Evolutionary conservation across 2,329 filamentous ascomycete species (phyloP).

Genomic region (Aspergillus calidoustus): DNA sequence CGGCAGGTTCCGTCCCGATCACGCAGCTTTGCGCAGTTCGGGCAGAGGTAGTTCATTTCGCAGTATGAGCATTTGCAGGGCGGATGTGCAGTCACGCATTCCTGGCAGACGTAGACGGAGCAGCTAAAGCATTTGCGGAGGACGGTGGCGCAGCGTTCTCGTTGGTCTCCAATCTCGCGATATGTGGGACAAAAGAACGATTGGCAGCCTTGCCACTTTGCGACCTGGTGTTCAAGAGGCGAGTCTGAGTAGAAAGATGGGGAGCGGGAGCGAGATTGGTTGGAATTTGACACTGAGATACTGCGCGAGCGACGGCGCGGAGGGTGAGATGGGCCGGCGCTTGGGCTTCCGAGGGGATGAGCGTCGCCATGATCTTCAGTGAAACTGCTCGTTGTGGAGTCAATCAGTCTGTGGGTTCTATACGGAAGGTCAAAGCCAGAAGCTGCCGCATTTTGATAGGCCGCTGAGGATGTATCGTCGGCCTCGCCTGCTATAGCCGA

Average conservation of each 20-base stretch:
- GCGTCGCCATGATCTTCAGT: conserved; percentile 36
- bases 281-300: conserved; percentile 45
- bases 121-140: conserved; percentile 52
- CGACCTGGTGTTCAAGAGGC: conserved; percentile 34
- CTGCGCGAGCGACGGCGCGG: conserved; percentile 40
- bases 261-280: conserved; percentile 46
- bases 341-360: conserved; percentile 27
- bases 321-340: conserved; percentile 19
- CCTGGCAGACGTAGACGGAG: conserved; percentile 52
- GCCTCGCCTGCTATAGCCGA: conserved; percentile 4
- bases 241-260: conserved; percentile 45
- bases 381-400: conserved; percentile 42
- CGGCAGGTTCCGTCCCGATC: conserved; percentile 47
- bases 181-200: conserved; percentile 54
- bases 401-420: conserved; percentile 33
- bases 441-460: conserved; percentile 23
- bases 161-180: conserved; percentile 50
- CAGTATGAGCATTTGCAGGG: conserved; percentile 52
- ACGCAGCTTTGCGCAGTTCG: conserved; percentile 47
- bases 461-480: conserved; percentile 13
- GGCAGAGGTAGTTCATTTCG: conserved; percentile 48
- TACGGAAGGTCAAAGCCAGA: conserved; percentile 36
- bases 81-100: conserved; percentile 46
- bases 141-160: conserved; percentile 48
- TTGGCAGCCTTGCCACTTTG: conserved; percentile 52